These are phyloP conservation scores for Ceratobasidium papillatum DNA, from an alignment of 1,284 basidiomycete species.

Conservation along the genomic window DNA sequence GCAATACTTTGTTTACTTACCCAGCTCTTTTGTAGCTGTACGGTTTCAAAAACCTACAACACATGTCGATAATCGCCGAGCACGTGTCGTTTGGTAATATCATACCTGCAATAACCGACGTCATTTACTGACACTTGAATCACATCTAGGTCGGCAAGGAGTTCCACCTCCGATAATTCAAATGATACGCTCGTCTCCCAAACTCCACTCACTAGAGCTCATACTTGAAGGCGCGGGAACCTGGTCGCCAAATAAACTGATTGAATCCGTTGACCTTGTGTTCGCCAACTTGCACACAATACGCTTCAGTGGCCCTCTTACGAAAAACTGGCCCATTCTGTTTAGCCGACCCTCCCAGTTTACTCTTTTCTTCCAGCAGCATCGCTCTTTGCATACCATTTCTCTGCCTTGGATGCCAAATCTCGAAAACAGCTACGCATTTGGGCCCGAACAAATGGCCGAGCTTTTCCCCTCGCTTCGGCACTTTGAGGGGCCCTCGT, in stretches of 20 bases:
- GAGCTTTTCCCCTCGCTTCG: slow-evolving; percentile 15
- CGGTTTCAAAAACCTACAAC: slow-evolving; percentile 4
- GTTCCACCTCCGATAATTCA: slow-evolving; percentile 6
- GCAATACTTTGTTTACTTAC: background rate
- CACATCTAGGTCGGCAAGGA: background rate
- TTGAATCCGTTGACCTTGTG: background rate
- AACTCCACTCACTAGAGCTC: background rate
- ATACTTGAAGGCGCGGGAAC: background rate
- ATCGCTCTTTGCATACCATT: slow-evolving; percentile 3
- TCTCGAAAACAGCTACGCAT: background rate
- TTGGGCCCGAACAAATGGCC: background rate
- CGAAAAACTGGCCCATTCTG: slow-evolving; percentile 2
- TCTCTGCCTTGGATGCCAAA: slow-evolving; percentile 12
- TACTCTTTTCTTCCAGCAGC: background rate
- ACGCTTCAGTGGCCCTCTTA: background rate
- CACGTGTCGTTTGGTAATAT: slow-evolving; percentile 4
- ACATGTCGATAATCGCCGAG: background rate
- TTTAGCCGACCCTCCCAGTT: background rate
- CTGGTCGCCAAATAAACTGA: slow-evolving; percentile 25
- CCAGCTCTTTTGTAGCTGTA: background rate
- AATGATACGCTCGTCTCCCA: slow-evolving; percentile 16
- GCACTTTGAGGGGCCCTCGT: slow-evolving; percentile 27
- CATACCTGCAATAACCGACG: background rate
- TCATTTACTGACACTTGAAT: background rate
- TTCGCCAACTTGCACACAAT: background rate